These are phyloP conservation scores for Alternaria ventricosa DNA, from an alignment of 2,329 filamentous ascomycete species.

Conservation along the genomic window DNA sequence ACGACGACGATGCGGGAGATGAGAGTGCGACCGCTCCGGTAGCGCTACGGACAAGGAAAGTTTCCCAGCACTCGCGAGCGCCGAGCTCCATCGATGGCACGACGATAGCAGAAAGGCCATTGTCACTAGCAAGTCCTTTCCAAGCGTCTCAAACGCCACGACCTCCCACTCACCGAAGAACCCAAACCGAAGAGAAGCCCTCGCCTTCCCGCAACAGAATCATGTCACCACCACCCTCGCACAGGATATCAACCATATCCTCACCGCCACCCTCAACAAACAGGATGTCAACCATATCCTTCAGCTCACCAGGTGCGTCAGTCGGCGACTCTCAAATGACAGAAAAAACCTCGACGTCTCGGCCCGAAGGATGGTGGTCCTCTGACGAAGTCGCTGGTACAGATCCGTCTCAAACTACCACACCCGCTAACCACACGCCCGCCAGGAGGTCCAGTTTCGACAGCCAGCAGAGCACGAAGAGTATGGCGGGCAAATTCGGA, in stretches of 20 bases:
- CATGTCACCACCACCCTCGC: conserved; percentile 30
- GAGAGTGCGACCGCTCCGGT: conserved; percentile 34
- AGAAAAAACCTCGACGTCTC: conserved; percentile 35
- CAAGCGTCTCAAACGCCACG: conserved; percentile 12
- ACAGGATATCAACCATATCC: conserved; percentile 14
- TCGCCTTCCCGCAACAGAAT: conserved; percentile 26
- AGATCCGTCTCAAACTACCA: conserved; percentile 29
- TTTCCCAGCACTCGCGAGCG: conserved; percentile 28
- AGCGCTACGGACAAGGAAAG: conserved; percentile 24
- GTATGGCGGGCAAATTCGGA: conserved; percentile 34
- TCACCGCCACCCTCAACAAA: conserved; percentile 1
- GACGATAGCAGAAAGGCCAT: conserved; percentile 2
- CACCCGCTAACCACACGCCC: conserved; percentile 19
- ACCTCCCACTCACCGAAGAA: conserved; percentile 5
- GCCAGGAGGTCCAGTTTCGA: conserved; percentile 31
- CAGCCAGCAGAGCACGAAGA: conserved; percentile 33
- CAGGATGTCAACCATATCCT: conserved; percentile 15
- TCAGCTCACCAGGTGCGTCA: conserved; percentile 30
- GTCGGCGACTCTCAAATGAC: conserved; percentile 38
- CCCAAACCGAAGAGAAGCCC: conserved; percentile 13
- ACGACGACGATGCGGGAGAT: conserved; percentile 31
- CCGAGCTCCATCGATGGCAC: conserved; percentile 15
- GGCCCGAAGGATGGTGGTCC: conserved; percentile 50
- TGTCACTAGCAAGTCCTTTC: conserved; percentile 7
- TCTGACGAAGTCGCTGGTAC: conserved; percentile 47